Base-by-base conservation (phyloP, 805 yeast genomes). In the Saccharomycopsis selenospora region DNA sequence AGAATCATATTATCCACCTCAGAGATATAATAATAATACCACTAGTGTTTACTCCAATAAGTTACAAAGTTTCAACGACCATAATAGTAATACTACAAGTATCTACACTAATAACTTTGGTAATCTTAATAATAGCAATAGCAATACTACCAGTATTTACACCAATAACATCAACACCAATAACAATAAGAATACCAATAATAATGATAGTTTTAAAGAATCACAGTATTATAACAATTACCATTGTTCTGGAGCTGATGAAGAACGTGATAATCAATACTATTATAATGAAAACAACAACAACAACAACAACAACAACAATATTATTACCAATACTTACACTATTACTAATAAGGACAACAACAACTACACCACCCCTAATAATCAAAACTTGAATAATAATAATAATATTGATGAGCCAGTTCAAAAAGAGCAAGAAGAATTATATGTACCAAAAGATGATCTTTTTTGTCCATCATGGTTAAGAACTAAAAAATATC, bases 341-440 rank as follows among this genome's bases (percentile, higher is more conserved):
- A 10, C 33, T 28, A n/a, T n/a, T n/a, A n/a, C n/a, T n/a, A n/a
- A n/a, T n/a, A n/a, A n/a, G n/a, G n/a, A n/a, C n/a, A n/a, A 48
- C 50, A 25, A 23, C 6, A 40, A 40, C n/a, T 24, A 14, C 17
- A 22, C 13, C 13, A 7, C 20, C 11, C 42, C 44, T 8, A 18
- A 25, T 5, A 11, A 22, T 18, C 10, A 20, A 17, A 22, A 42
- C 33, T 17, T n/a, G 36, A 25, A 10, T n/a, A 6, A 17, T 13
- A 25, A 24, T 27, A 13, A 26, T 14, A 30, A 24, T 10, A 42
- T 42, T 27, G n/a, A 24, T 10, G 22, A 42, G 29, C n/a, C 24
- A 4, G 25, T 51, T 13, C 23, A 27, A 8, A 49, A 42, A 25
- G 40, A n/a, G n/a, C n/a, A n/a, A n/a, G n/a, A n/a, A n/a, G n/a